These are phyloP conservation scores for Achaetomiella virescens DNA, from an alignment of 495 filamentous ascomycete species.

Conservation along the genomic window DNA sequence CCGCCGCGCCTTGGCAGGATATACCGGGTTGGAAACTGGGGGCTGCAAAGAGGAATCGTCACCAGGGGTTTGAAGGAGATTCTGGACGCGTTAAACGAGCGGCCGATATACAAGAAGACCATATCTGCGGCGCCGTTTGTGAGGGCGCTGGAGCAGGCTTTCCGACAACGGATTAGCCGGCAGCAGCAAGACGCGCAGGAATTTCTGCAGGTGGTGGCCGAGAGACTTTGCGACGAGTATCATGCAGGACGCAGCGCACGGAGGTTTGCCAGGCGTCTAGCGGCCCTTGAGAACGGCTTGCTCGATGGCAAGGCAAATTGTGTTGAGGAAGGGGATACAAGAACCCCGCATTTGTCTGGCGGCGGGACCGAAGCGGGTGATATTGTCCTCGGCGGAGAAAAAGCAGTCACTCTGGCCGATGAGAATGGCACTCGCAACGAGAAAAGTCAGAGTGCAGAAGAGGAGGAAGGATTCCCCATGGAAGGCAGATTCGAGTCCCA, in stretches of 20 bases:
- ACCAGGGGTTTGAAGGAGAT: slow-evolving; percentile 89
- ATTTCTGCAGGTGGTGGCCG: slow-evolving; percentile 87
- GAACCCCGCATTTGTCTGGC: neutral
- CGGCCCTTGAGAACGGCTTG: neutral
- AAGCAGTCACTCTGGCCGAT: neutral
- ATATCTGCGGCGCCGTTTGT: slow-evolving; percentile 83
- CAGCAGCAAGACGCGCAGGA: slow-evolving; percentile 99
- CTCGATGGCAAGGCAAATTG: neutral
- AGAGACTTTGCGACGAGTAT: slow-evolving; percentile 89
- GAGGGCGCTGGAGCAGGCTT: slow-evolving; percentile 71
- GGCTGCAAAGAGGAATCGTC: slow-evolving; percentile 71
- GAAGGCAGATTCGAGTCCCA: slow-evolving; percentile 84
- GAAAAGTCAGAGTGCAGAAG: slow-evolving; percentile 43
- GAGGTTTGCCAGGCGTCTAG: slow-evolving; percentile 32
- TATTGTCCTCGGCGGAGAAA: too few species aligned
- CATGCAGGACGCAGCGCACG: slow-evolving; percentile 73
- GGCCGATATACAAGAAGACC: slow-evolving; percentile 88
- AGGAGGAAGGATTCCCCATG: slow-evolving; percentile 74
- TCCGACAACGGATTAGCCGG: slow-evolving; percentile 80
- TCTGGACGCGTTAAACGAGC: slow-evolving; percentile 87
- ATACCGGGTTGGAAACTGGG: slow-evolving; percentile 59
- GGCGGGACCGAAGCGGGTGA: neutral
- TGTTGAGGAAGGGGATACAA: neutral
- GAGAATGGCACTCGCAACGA: neutral
- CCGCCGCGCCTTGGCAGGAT: slow-evolving; percentile 28